phyloP scores from a whole-genome alignment of 73 alveolate genomes.

The Paramecium bursaria region DNA sequence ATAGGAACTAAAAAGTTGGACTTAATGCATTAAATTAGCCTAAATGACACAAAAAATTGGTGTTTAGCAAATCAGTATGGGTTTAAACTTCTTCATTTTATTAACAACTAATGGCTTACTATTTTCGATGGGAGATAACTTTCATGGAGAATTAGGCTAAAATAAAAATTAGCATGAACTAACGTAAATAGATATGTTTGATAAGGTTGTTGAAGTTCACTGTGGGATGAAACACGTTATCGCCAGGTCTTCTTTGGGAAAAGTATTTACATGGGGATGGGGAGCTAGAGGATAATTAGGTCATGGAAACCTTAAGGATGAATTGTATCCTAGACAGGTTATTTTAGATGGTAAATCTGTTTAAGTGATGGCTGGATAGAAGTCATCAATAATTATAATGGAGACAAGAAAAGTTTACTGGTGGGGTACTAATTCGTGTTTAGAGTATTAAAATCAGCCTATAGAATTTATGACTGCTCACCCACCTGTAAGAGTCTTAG shows the following conservation, averaged over 20 bases:
- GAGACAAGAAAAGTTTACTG: slow-evolving; percentile 46
- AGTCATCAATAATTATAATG: not conserved
- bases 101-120: slow-evolving; percentile 41
- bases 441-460: not conserved
- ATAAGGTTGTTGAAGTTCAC: slow-evolving; percentile 90
- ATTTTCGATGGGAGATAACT: too few species aligned
- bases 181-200: slow-evolving; percentile 45
- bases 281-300: slow-evolving; percentile 98
- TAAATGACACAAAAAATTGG: slow-evolving; percentile 8
- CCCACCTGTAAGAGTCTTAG: slow-evolving; percentile 43
- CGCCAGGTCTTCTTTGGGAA: slow-evolving; percentile 94
- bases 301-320: slow-evolving; percentile 80
- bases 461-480: slow-evolving; percentile 35
- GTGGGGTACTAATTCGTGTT: slow-evolving; percentile 52
- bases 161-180: too few species aligned
- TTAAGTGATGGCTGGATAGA: slow-evolving; percentile 75
- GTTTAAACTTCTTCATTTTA: slow-evolving; percentile 30
- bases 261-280: slow-evolving; percentile 98
- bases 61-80: slow-evolving; percentile 19
- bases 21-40: slow-evolving; percentile 19
- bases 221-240: slow-evolving; percentile 98
- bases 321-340: slow-evolving; percentile 86
- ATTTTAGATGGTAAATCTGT: slow-evolving; percentile 84
- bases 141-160: too few species aligned
- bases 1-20: slow-evolving; percentile 35